phyloP scores from a whole-genome alignment of 2,329 filamentous ascomycete species.

The Fusarium scirpi region DNA sequence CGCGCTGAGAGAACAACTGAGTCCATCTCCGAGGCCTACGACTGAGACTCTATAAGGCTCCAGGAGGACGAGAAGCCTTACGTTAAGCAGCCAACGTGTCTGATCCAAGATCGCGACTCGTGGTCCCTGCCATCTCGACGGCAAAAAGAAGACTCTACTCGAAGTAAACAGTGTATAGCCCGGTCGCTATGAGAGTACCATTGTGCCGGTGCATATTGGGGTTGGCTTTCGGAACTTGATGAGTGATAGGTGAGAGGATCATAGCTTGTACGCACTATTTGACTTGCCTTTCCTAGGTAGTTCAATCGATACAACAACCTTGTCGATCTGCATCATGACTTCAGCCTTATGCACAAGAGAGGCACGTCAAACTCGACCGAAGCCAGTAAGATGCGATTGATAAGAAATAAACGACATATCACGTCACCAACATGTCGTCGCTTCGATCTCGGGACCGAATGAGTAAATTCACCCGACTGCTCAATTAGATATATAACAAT shows the following conservation, averaged over 20 bases:
- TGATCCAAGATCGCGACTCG: fast-evolving
- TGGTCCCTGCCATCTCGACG: background rate
- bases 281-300: too few species aligned
- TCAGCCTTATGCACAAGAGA: background rate
- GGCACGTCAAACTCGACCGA: background rate
- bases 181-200: fast-evolving
- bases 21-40: too few species aligned
- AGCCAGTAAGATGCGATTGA: background rate
- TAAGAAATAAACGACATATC: background rate
- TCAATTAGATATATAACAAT: background rate
- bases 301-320: background rate
- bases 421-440: background rate
- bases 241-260: background rate
- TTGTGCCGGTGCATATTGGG: too few species aligned
- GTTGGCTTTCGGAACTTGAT: background rate
- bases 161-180: fast-evolving
- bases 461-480: background rate
- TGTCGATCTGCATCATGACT: background rate
- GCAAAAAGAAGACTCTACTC: background rate
- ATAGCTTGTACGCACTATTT: fast-evolving
- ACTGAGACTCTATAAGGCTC: too few species aligned
- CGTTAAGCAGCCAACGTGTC: fast-evolving
- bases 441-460: background rate
- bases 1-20: too few species aligned
- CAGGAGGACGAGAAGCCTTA: too few species aligned